phyloP scores from a whole-genome alignment of 78 protist genomes.

The Isochrysis galbana region DNA sequence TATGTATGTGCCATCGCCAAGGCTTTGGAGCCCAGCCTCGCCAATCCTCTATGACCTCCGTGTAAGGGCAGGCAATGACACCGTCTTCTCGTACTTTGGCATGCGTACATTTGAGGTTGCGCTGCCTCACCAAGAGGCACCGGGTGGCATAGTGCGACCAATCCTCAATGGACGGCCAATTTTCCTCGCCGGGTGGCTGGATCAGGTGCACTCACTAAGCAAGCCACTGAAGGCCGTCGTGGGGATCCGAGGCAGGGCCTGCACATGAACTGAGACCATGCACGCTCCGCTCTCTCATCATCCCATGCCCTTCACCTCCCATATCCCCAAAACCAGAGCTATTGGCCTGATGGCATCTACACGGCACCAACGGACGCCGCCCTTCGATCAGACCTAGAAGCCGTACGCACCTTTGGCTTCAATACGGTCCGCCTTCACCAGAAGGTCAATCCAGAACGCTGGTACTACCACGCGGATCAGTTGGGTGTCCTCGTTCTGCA shows the following conservation, averaged over 20 bases:
- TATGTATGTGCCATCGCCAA: no score
- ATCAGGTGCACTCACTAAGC: no score
- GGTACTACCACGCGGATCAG: constrained; percentile 54
- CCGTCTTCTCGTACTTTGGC: constrained; percentile 42
- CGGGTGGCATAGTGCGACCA: constrained; percentile 11
- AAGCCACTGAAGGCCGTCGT: no score
- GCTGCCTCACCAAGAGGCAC: no score
- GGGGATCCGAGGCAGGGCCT: no score
- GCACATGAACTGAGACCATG: no score
- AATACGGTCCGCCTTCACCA: constrained; percentile 61
- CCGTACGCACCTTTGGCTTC: constrained; percentile 25
- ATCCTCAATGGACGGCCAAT: constrained; percentile 29
- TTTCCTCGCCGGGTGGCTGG: constrained; percentile 46
- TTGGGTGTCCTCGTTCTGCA: constrained; percentile 50
- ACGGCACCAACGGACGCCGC: constrained; percentile 62
- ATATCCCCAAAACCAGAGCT: no score
- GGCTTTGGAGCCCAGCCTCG: constrained; percentile 35
- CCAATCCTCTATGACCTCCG: constrained; percentile 46
- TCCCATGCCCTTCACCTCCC: no score
- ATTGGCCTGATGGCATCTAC: constrained; percentile 62
- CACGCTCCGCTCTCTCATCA: no score
- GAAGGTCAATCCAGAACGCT: constrained; percentile 52
- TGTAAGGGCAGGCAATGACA: neutral
- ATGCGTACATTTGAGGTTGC: constrained; percentile 27
- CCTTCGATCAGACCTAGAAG: neutral